Evolutionary conservation across 495 filamentous ascomycete genomes (phyloP).

Genomic region (Friedmanniomyces simplex): DNA sequence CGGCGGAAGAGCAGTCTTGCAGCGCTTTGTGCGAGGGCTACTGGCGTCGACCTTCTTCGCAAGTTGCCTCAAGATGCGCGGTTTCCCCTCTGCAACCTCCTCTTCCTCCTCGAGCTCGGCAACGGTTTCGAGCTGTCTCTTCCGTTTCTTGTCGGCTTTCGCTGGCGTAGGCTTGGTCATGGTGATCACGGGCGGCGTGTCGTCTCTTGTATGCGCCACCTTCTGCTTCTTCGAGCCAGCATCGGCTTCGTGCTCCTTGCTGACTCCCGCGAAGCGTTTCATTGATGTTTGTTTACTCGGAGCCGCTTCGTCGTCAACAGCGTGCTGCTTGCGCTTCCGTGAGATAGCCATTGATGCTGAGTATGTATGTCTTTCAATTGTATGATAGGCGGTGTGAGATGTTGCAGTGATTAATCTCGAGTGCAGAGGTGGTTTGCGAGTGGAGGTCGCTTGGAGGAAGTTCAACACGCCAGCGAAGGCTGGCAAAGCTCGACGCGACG

Average conservation of each 20-base stretch:
- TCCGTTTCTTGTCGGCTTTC: constrained; percentile 5
- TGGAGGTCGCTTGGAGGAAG: no score
- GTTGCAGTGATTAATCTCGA: no score
- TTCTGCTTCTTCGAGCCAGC: constrained; percentile 15
- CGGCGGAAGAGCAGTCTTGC: constrained; percentile 15
- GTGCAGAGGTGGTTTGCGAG: no score
- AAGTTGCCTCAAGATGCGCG: constrained; percentile 2
- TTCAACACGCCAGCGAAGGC: no score
- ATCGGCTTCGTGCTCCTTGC: not conserved
- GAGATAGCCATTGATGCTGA: constrained; percentile 5
- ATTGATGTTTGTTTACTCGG: constrained; percentile 4
- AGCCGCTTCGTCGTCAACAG: not conserved
- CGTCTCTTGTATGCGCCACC: not conserved
- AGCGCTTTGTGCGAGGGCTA: constrained; percentile 11
- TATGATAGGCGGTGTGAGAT: not conserved
- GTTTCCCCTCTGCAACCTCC: not conserved
- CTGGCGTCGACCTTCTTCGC: not conserved
- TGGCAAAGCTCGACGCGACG: no score
- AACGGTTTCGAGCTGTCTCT: constrained; percentile 2
- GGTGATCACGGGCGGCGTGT: not conserved
- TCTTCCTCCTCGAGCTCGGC: constrained; percentile 4
- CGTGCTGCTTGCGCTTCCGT: constrained; percentile 19
- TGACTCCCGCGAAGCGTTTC: constrained; percentile 4
- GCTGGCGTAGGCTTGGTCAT: not conserved
- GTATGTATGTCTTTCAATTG: not conserved